These are phyloP conservation scores for Aspergillus fumigatiaffinis DNA, from an alignment of 2,329 filamentous ascomycete species.

Conservation along the genomic window DNA sequence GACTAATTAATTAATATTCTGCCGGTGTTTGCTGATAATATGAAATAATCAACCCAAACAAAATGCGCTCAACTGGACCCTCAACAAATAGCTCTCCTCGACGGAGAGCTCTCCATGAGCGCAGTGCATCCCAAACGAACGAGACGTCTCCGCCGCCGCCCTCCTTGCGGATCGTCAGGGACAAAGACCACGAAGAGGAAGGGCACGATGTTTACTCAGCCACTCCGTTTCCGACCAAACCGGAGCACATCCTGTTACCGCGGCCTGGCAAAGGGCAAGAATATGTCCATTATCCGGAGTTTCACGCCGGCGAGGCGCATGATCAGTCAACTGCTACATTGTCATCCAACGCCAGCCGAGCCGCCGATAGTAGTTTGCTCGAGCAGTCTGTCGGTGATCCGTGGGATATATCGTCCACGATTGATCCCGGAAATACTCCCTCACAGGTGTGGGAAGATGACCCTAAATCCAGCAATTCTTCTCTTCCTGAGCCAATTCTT, in stretches of 20 bases:
- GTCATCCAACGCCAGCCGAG: constrained; percentile 26
- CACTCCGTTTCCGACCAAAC: constrained; percentile 46
- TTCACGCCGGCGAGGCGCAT: constrained; percentile 29
- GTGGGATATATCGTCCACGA: constrained; percentile 37
- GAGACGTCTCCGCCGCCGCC: constrained; percentile 34
- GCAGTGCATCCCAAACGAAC: constrained; percentile 44
- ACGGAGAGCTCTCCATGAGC: constrained; percentile 45
- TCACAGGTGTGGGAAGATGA: constrained; percentile 38
- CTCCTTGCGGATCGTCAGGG: constrained; percentile 36
- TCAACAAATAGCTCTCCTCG: constrained; percentile 30
- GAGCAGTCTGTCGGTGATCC: constrained; percentile 25
- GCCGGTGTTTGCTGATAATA: constrained; percentile 19
- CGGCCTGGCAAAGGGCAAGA: constrained; percentile 37
- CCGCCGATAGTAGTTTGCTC: constrained; percentile 22
- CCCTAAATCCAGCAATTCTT: constrained; percentile 36
- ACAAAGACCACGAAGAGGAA: constrained; percentile 25
- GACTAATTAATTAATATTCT: constrained; percentile 4
- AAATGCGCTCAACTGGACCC: constrained; percentile 31
- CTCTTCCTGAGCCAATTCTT: constrained; percentile 26
- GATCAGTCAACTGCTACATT: constrained; percentile 26
- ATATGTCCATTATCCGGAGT: constrained; percentile 28
- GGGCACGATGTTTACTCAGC: constrained; percentile 38
- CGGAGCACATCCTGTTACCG: constrained; percentile 43
- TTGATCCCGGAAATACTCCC: constrained; percentile 34
- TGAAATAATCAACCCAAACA: constrained; percentile 28